These are phyloP conservation scores for Medicago ruthenica DNA, from an alignment of 306 rosid genomes.

Conservation along the genomic window DNA sequence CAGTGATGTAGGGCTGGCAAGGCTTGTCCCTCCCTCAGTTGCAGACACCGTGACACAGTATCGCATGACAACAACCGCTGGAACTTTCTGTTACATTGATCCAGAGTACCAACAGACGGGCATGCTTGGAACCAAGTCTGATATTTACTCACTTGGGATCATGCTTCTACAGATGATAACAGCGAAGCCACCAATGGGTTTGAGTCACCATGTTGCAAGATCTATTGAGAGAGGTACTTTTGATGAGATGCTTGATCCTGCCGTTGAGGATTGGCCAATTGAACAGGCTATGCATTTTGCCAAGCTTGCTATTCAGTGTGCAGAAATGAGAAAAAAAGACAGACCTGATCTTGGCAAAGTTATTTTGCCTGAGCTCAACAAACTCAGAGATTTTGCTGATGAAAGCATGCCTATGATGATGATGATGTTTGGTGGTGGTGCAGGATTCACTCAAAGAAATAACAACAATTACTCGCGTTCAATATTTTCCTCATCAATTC, in stretches of 20 bases:
- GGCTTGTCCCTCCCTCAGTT: conserved; percentile 86
- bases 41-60: conserved; percentile 78
- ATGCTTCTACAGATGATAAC: conserved; percentile 79
- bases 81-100: conserved; percentile 91
- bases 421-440: conserved; percentile 30
- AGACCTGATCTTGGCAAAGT: conserved; percentile 81
- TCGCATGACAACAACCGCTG: conserved; percentile 85
- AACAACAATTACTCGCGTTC: conserved; percentile 14
- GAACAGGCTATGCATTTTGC: conserved; percentile 70
- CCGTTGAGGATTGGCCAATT: conserved; percentile 73
- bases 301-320: conserved; percentile 67
- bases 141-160: conserved; percentile 79
- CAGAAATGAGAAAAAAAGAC: conserved; percentile 83
- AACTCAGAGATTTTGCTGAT: conserved; percentile 67
- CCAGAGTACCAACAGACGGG: conserved; percentile 96
- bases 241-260: conserved; percentile 74
- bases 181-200: conserved; percentile 80
- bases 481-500: conserved; percentile 34
- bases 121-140: conserved; percentile 82
- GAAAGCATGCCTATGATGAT: conserved; percentile 47
- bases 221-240: conserved; percentile 71
- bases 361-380: conserved; percentile 71
- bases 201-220: conserved; percentile 66
- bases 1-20: conserved; percentile 88
- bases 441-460: conserved; percentile 23